Percentiles rank a stretch among this genome's conserved stretches.
phyloP scores from a whole-genome alignment of 805 yeast genomes.

The Blastobotrys attinorum region DNA sequence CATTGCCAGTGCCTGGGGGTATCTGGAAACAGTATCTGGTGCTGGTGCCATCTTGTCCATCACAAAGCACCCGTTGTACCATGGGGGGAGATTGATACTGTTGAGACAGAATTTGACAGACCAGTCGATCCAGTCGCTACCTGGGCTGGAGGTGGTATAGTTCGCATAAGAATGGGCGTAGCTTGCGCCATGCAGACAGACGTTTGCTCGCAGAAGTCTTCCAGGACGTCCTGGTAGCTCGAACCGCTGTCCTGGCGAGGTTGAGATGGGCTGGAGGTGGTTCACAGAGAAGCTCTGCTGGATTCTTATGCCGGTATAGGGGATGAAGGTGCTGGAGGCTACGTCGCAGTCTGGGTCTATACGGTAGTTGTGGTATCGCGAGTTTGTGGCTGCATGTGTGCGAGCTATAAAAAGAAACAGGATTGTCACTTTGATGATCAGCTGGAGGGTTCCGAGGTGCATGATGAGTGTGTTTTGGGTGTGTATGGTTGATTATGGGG shows the following conservation, averaged over 20 bases:
- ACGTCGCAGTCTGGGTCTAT: constrained; percentile 14
- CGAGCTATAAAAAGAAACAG: neutral
- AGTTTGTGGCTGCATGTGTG: constrained; percentile 1
- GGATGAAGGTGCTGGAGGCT: constrained; percentile 14
- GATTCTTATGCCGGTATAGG: constrained; percentile 19
- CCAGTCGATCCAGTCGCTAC: constrained; percentile 7
- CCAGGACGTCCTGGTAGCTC: neutral
- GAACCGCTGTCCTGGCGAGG: no score
- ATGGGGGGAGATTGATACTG: constrained; percentile 1
- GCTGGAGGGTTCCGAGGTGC: no score
- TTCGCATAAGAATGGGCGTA: constrained; percentile 3
- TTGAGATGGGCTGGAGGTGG: no score
- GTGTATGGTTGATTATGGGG: no score
- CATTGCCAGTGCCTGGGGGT: constrained; percentile 16
- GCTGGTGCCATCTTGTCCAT: constrained; percentile 35
- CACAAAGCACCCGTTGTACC: constrained; percentile 37
- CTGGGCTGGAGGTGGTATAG: neutral
- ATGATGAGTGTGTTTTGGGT: no score
- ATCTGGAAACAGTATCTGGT: no score
- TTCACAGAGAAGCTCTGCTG: no score
- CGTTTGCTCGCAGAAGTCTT: constrained; percentile 4
- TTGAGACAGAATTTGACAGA: constrained; percentile 10
- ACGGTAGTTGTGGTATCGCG: constrained; percentile 13
- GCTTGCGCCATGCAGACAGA: constrained; percentile 13
- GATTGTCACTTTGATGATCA: neutral